These are phyloP conservation scores for Epichloe gansuensis DNA, from an alignment of 2,329 filamentous ascomycete genomes.

Conservation along the genomic window DNA sequence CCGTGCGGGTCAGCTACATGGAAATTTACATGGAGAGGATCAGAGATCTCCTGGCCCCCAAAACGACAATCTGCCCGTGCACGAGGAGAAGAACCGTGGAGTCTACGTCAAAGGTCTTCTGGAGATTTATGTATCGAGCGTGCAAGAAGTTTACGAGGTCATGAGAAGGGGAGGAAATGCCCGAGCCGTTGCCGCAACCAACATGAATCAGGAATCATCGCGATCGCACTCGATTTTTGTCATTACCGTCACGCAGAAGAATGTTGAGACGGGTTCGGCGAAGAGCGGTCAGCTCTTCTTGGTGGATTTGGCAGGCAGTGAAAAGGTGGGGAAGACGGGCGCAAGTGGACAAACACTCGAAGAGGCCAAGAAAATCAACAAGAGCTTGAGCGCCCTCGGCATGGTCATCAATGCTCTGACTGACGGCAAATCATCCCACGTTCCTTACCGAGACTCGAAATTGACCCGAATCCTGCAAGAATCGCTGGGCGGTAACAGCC, in stretches of 20 bases:
- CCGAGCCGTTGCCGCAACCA: constrained; percentile 86
- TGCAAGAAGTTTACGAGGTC: constrained; percentile 92
- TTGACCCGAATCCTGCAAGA: constrained; percentile 96
- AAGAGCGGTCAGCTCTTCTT: constrained; percentile 96
- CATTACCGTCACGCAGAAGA: constrained; percentile 94
- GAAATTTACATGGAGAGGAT: constrained; percentile 99
- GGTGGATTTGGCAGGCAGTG: constrained; percentile 94
- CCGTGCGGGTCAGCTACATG: constrained; percentile 98
- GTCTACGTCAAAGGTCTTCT: constrained; percentile 93
- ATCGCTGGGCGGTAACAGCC: constrained; percentile 90
- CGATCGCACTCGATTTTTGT: constrained; percentile 98
- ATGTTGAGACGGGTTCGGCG: constrained; percentile 87
- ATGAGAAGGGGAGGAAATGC: constrained; percentile 86
- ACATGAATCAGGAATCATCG: constrained; percentile 98
- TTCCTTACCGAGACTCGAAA: constrained; percentile 96
- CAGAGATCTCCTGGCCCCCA: constrained; percentile 84
- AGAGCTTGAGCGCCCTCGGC: constrained; percentile 92
- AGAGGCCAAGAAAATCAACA: constrained; percentile 99
- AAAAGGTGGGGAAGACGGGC: constrained; percentile 97
- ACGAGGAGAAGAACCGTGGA: constrained; percentile 91
- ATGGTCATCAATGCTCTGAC: constrained; percentile 99
- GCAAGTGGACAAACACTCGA: constrained; percentile 94
- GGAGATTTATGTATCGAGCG: constrained; percentile 91
- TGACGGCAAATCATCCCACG: constrained; percentile 90
- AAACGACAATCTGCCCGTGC: constrained; percentile 94